Conservation (phyloP, 768 basidiomycete species). For the Holtermannia corniformis region DNA sequence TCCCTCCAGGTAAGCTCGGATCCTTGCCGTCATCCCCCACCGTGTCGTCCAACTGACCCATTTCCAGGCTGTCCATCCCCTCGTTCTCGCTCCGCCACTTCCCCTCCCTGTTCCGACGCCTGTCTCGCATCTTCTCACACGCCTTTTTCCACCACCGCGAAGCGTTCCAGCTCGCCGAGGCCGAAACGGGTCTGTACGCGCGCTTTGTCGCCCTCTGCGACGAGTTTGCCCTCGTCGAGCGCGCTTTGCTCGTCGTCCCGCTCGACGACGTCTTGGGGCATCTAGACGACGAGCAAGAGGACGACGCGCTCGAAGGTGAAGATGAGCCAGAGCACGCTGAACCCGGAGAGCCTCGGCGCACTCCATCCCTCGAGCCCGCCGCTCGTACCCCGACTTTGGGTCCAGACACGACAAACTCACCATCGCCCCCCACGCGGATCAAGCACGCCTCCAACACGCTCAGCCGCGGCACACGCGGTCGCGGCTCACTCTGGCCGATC, state of each 20-base stretch:
- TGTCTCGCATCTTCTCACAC: constrained; percentile 92
- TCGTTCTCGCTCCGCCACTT: constrained; percentile 76
- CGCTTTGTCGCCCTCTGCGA: constrained; percentile 76
- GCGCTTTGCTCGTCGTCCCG: constrained; percentile 62
- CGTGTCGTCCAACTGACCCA: not conserved
- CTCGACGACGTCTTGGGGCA: constrained; percentile 3
- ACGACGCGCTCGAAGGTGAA: constrained; percentile 19
- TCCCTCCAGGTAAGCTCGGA: constrained; percentile 62
- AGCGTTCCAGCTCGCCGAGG: constrained; percentile 57
- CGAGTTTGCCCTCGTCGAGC: constrained; percentile 69
- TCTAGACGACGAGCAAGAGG: constrained; percentile 4
- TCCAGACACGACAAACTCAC: not conserved
- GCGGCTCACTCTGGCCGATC: not conserved
- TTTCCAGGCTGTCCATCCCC: constrained; percentile 65
- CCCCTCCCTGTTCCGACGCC: constrained; percentile 74
- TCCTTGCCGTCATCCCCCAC: not conserved
- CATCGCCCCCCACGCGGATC: not conserved
- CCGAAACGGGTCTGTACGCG: constrained; percentile 78
- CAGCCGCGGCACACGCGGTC: not conserved
- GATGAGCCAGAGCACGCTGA: not conserved
- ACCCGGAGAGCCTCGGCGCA: not conserved
- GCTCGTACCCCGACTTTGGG: not conserved
- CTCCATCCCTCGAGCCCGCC: not conserved
- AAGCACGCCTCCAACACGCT: not conserved
- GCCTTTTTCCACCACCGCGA: constrained; percentile 93